Evolutionary conservation across 805 yeast genomes (phyloP).

Genomic region (Scheffersomyces coipomensis): DNA sequence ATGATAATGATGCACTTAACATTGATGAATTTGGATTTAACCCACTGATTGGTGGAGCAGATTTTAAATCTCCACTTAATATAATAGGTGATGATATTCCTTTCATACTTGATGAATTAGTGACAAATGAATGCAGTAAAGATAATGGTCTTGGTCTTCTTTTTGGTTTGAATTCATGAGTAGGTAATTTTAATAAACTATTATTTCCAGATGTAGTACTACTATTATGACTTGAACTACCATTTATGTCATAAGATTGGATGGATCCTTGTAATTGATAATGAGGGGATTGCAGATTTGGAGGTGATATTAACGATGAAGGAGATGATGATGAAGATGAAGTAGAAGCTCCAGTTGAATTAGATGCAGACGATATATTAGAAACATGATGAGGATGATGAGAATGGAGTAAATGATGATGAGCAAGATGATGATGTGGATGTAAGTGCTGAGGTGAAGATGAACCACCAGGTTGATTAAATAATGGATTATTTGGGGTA

Average conservation of each 20-base stretch:
- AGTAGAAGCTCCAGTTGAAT: neutral
- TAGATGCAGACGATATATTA: neutral
- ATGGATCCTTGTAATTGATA: slow-evolving; percentile 3
- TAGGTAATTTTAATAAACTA: slow-evolving; percentile 16
- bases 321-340: neutral
- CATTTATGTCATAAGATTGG: neutral
- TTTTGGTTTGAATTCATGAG: slow-evolving; percentile 32
- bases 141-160: slow-evolving; percentile 40
- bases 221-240: neutral
- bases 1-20: slow-evolving; percentile 3
- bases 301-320: slow-evolving; percentile 4
- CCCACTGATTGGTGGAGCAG: slow-evolving; percentile 6
- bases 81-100: neutral
- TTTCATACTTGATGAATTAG: slow-evolving; percentile 9
- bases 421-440: neutral
- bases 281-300: slow-evolving; percentile 5
- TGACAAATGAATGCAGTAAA: slow-evolving; percentile 29
- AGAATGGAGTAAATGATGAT: too few relatives aligned
- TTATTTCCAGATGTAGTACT: neutral
- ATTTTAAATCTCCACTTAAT: slow-evolving; percentile 4
- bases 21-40: neutral
- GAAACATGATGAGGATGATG: neutral
- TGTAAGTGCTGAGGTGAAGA: neutral
- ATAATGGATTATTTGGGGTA: slow-evolving; percentile 5
- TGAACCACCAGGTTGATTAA: too few relatives aligned